These are phyloP conservation scores for Leucoagaricus sp. DNA, from an alignment of 1,284 basidiomycete species.

Conservation along the genomic window DNA sequence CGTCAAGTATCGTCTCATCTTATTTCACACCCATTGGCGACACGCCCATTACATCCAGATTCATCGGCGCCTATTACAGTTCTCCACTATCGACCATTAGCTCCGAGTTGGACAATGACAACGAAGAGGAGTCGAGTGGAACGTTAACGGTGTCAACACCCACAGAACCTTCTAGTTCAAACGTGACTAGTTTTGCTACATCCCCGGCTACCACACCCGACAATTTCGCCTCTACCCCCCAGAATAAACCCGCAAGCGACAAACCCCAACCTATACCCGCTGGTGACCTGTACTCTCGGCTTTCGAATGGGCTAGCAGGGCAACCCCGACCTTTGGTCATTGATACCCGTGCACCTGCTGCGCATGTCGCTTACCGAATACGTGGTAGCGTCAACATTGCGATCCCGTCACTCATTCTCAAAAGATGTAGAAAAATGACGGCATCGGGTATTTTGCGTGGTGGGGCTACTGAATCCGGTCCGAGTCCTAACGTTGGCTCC, in stretches of 20 bases:
- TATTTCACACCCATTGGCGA: constrained; percentile 65
- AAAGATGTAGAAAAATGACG: constrained; percentile 66
- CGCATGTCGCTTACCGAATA: constrained; percentile 66
- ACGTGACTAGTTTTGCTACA: constrained; percentile 8
- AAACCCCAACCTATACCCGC: constrained; percentile 46
- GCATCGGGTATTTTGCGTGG: constrained; percentile 1
- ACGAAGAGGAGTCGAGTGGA: constrained; percentile 8
- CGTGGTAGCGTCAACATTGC: constrained; percentile 75
- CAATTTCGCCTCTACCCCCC: constrained; percentile 19
- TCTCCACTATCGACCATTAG: not conserved
- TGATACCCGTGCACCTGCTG: constrained; percentile 73
- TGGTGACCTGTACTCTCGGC: constrained; percentile 48
- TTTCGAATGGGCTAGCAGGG: constrained; percentile 34
- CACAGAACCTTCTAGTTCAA: not conserved
- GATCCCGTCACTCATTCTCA: constrained; percentile 84
- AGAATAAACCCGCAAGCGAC: not conserved
- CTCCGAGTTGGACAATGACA: not conserved
- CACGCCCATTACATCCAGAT: constrained; percentile 32
- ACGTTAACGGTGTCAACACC: not conserved
- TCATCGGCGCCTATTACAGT: constrained; percentile 14
- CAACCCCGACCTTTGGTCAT: constrained; percentile 58
- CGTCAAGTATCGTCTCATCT: constrained; percentile 48
- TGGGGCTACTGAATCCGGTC: not conserved
- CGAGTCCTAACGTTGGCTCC: not conserved
- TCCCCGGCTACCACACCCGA: constrained; percentile 19